Evolutionary conservation across 2,329 filamentous ascomycete genomes (phyloP), one percentile per base, ranked within the genome.

Genomic region (Penicillium aurantiogriseum): DNA sequence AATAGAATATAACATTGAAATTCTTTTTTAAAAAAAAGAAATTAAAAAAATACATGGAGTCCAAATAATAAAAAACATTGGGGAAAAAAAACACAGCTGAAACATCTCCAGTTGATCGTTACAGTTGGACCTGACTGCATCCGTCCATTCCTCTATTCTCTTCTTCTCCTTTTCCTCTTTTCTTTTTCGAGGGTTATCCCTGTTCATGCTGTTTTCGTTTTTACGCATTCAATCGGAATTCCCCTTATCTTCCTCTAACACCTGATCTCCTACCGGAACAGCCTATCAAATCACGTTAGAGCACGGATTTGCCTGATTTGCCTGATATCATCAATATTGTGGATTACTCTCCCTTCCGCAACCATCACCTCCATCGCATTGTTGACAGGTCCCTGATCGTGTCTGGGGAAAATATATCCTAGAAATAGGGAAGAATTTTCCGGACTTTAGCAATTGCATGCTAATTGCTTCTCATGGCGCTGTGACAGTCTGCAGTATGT

Each of bases 391-490:
- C 45, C 49, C 48, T 57, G 46, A 45, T 29, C 2, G 39, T 23
- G 31, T n/a, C 43, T 56, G 47, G 44, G 33, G 43, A 50, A 44
- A 15, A n/a, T 4, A 15, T 36, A 25, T 45, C 40, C 33, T 31
- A 29, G 19, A 33, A 51, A 52, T 48, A 57, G 48, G 45, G 59
- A 43, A 50, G 21, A 43, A 39, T 43, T 42, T 50, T 25, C 35
- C 44, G 54, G 46, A 44, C 46, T 55, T 45, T 51, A 36, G 56
- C 58, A 63, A 63, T 67, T 65, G 62, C 61, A 49, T 19, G 17
- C 23, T 64, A 60, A 61, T 66, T 66, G 62, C 61, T 67, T 67
- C 66, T 64, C 63, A 73, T 73, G 71, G 70, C 71, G 68, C 58
- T 67, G 57, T 68, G 61, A 70, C 62, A 62, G 56, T 60, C 52